phyloP scores from a whole-genome alignment of 108 stramenopile genomes.

The Fistulifera solaris region DNA sequence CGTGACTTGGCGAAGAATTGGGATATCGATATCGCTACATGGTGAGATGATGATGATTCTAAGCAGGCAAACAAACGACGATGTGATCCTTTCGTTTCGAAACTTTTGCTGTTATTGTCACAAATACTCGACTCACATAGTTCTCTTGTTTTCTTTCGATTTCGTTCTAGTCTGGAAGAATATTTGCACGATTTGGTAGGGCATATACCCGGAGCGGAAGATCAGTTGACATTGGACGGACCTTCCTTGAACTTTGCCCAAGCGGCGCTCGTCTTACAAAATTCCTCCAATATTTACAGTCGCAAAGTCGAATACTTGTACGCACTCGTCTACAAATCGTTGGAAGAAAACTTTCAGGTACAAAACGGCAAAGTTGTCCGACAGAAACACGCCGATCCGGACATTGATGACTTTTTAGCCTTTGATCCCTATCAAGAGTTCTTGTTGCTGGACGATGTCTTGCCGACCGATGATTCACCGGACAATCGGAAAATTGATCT shows the following conservation, averaged over 20 bases:
- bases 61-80: no score
- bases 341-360: slow-evolving; percentile 35
- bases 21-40: slow-evolving; percentile 93
- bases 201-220: slow-evolving; percentile 4
- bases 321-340: slow-evolving; percentile 69
- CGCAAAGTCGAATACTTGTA: slow-evolving; percentile 95
- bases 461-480: slow-evolving; percentile 54
- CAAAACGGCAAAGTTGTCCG: slow-evolving; percentile 7
- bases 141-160: no score
- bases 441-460: slow-evolving; percentile 88
- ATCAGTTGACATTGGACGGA: slow-evolving; percentile 32
- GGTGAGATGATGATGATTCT: slow-evolving; percentile 30
- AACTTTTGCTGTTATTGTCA: no score
- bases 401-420: slow-evolving; percentile 51
- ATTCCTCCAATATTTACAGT: slow-evolving; percentile 73
- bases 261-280: slow-evolving; percentile 93
- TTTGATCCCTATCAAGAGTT: slow-evolving; percentile 75
- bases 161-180: slow-evolving; percentile 36
- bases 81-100: no score
- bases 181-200: slow-evolving; percentile 40
- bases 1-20: slow-evolving; percentile 90
- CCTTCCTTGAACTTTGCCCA: slow-evolving; percentile 82
- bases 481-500: slow-evolving; percentile 40
- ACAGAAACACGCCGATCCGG: slow-evolving; percentile 25
- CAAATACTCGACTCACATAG: no score